These are phyloP conservation scores for Tephrocybe sp. DNA, from an alignment of 768 basidiomycete species.

Conservation along the genomic window DNA sequence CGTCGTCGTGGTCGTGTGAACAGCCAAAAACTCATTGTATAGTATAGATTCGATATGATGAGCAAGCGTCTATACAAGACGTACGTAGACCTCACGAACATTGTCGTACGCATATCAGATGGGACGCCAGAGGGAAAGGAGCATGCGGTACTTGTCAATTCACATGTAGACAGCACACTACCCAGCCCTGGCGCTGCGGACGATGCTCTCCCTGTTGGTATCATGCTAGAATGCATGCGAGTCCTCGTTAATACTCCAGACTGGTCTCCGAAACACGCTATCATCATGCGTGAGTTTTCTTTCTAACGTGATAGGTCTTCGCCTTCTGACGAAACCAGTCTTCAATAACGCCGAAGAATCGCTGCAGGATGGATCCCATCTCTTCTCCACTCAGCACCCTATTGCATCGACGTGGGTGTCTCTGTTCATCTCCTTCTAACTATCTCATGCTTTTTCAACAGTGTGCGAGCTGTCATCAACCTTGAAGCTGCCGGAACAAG, in stretches of 20 bases:
- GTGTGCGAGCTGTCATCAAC: slow-evolving; percentile 84
- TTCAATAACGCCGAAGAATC: slow-evolving; percentile 97
- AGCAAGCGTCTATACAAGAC: slow-evolving; percentile 77
- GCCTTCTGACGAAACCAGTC: slow-evolving; percentile 41
- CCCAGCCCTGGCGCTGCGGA: slow-evolving; percentile 89
- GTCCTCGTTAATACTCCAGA: slow-evolving; percentile 67
- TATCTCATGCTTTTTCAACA: slow-evolving; percentile 25
- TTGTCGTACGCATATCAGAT: slow-evolving; percentile 83
- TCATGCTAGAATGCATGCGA: slow-evolving; percentile 88
- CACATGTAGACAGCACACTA: slow-evolving; percentile 72
- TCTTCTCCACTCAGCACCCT: slow-evolving; percentile 89
- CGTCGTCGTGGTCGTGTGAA: slow-evolving; percentile 21
- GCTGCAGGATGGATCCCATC: slow-evolving; percentile 90
- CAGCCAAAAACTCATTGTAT: not conserved
- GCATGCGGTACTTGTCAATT: slow-evolving; percentile 83
- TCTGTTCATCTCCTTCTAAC: not conserved
- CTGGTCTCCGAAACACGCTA: slow-evolving; percentile 72
- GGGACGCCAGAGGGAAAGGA: slow-evolving; percentile 69
- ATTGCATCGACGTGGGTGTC: slow-evolving; percentile 59
- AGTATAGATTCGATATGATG: slow-evolving; percentile 88
- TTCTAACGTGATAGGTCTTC: not conserved
- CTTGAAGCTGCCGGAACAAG: slow-evolving; percentile 90
- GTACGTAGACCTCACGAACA: slow-evolving; percentile 85
- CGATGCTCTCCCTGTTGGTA: slow-evolving; percentile 83
- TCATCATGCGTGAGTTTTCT: slow-evolving; percentile 72